Percentiles rank a stretch among this genome's conserved stretches.
Conservation (phyloP, 345 rosid species). For the Linum tenue region DNA sequence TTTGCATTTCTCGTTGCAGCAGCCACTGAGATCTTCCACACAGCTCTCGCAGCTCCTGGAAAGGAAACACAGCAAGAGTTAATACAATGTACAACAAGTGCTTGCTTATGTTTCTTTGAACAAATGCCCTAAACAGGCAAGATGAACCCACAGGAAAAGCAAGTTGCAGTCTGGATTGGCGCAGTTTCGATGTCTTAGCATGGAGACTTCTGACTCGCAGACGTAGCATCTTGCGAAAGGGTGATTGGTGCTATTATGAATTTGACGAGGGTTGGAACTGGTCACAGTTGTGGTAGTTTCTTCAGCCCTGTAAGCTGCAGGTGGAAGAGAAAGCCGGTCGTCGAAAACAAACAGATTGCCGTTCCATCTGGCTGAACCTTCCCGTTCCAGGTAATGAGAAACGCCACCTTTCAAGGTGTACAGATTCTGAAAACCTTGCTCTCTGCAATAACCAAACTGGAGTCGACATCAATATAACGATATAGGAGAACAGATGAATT, state of each 20-base stretch:
- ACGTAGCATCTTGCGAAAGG: slow-evolving; percentile 56
- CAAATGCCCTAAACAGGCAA: too few relatives aligned
- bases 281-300: slow-evolving; percentile 16
- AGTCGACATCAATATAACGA: slow-evolving; percentile 4
- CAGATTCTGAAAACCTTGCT: slow-evolving; percentile 61
- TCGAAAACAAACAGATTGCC: slow-evolving; percentile 92
- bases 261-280: slow-evolving; percentile 11
- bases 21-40: slow-evolving; percentile 46
- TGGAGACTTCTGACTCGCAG: slow-evolving; percentile 50
- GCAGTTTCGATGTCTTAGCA: slow-evolving; percentile 83
- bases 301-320: slow-evolving; percentile 44
- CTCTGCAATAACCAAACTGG: slow-evolving; percentile 37
- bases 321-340: slow-evolving; percentile 80
- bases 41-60: slow-evolving; percentile 68
- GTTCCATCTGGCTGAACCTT: slow-evolving; percentile 63
- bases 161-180: slow-evolving; percentile 88
- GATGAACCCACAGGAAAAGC: slow-evolving; percentile 64
- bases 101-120: too few relatives aligned
- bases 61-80: background rate
- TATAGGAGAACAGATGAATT: background rate
- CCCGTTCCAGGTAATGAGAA: slow-evolving; percentile 69
- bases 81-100: too few relatives aligned
- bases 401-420: slow-evolving; percentile 82
- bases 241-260: slow-evolving; percentile 20
- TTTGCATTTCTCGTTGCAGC: slow-evolving; percentile 61